A percentile compares a stretch with the other conserved stretches of the same genome.
Evolutionary conservation across 495 filamentous ascomycete species (phyloP).

Genomic region (Copromyces sp.): DNA sequence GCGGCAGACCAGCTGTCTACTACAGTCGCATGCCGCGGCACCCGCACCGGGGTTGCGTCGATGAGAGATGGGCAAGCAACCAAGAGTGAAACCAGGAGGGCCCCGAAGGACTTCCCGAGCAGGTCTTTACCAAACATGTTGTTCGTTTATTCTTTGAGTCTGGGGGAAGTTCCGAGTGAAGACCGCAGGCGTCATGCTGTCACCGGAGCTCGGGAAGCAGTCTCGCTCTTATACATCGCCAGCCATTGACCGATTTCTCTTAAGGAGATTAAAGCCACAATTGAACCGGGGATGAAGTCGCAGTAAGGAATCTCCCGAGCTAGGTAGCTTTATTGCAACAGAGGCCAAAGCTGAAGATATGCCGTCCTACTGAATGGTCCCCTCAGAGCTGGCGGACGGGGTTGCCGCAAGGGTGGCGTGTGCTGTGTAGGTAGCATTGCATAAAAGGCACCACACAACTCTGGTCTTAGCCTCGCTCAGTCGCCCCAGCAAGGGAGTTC

Average conservation of each 20-base stretch:
- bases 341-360: not conserved
- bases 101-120: not conserved
- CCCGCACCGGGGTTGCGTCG: not conserved
- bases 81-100: not conserved
- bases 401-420: not conserved
- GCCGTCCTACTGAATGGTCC: not conserved
- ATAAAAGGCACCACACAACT: not conserved
- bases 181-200: not conserved
- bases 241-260: not conserved
- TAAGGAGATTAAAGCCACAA: not conserved
- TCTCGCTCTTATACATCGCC: not conserved
- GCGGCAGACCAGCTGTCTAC: conserved; percentile 7
- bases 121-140: not conserved
- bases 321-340: not conserved
- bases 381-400: not conserved
- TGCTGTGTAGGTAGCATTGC: not conserved
- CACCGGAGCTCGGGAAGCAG: not conserved
- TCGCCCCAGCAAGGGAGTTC: not conserved
- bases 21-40: conserved; percentile 18
- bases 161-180: not conserved
- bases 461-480: not conserved
- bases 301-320: not conserved
- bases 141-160: not conserved
- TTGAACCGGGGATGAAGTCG: not conserved
- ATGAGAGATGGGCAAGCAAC: not conserved